Evolutionary conservation across 1,284 basidiomycete species (phyloP).

Genomic region (Golubevia sp.): DNA sequence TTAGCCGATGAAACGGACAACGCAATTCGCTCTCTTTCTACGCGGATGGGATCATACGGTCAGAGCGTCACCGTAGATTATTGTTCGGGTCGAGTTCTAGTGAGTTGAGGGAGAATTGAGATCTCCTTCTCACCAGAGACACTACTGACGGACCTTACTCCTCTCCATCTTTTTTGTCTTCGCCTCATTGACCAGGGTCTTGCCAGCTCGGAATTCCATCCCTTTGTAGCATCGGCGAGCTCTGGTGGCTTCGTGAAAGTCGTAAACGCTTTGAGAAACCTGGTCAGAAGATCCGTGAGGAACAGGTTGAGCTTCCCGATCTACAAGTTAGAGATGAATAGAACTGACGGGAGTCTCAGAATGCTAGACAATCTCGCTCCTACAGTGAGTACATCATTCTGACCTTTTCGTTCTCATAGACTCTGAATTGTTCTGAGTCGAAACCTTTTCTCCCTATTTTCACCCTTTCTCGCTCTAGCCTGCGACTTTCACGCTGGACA

Average conservation of each 20-base stretch:
- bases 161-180: not conserved
- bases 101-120: not conserved
- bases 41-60: not conserved
- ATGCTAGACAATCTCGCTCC: slow-evolving; percentile 4
- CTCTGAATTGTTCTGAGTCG: no score
- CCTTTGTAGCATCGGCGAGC: not conserved
- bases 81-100: not conserved
- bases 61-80: not conserved
- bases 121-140: not conserved
- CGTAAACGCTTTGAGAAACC: not conserved
- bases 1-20: not conserved
- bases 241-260: slow-evolving; percentile 8
- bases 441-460: not conserved
- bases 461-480: not conserved
- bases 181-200: not conserved
- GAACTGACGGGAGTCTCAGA: not conserved
- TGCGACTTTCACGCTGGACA: no score
- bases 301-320: not conserved
- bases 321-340: slow-evolving; percentile 6
- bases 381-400: not conserved
- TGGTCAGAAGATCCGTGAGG: not conserved
- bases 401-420: not conserved
- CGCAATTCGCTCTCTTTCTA: not conserved
- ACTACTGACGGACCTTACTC: not conserved
- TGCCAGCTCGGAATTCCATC: slow-evolving; percentile 1